Percentiles rank a stretch among this genome's conserved stretches.
These are phyloP conservation scores for Carallia brachiata DNA, from an alignment of 345 rosid species.

Conservation along the genomic window DNA sequence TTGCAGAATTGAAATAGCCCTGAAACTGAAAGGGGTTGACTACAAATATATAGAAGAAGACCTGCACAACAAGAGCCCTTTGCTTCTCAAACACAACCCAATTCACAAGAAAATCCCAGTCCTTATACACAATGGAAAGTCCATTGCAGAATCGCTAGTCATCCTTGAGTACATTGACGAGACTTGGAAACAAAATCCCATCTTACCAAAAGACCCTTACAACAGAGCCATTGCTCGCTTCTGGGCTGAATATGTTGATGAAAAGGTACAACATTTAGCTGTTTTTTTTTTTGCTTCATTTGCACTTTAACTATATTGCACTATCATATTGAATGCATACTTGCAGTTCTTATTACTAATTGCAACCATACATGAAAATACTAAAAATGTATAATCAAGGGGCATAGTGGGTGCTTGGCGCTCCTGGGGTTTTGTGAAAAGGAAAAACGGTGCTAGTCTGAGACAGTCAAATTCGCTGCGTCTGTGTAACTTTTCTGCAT, in stretches of 20 bases:
- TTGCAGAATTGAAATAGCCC: constrained; percentile 10
- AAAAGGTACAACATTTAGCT: constrained; percentile 2
- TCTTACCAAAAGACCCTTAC: constrained; percentile 7
- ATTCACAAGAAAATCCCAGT: constrained; percentile 12
- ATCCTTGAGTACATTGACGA: constrained; percentile 20
- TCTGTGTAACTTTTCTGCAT: no score
- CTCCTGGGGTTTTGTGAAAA: no score
- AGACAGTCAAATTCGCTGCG: no score
- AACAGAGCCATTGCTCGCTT: constrained; percentile 13
- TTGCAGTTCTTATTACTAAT: no score
- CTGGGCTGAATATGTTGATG: constrained; percentile 17
- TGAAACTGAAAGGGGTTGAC: constrained; percentile 10
- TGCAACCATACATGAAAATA: no score
- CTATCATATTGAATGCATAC: no score
- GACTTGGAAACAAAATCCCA: constrained; percentile 1
- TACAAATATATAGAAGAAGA: constrained; percentile 13
- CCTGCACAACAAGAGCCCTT: constrained; percentile 14
- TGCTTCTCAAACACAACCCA: constrained; percentile 12
- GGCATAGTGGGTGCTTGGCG: no score
- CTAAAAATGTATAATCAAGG: no score
- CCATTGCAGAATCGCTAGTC: constrained; percentile 14
- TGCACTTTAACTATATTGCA: no score
- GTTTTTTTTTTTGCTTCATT: neutral
- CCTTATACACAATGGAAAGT: constrained; percentile 12
- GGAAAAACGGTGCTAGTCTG: no score